phyloP scores from a whole-genome alignment of 2,329 filamentous ascomycete species.

The Salinomyces thailandicus region DNA sequence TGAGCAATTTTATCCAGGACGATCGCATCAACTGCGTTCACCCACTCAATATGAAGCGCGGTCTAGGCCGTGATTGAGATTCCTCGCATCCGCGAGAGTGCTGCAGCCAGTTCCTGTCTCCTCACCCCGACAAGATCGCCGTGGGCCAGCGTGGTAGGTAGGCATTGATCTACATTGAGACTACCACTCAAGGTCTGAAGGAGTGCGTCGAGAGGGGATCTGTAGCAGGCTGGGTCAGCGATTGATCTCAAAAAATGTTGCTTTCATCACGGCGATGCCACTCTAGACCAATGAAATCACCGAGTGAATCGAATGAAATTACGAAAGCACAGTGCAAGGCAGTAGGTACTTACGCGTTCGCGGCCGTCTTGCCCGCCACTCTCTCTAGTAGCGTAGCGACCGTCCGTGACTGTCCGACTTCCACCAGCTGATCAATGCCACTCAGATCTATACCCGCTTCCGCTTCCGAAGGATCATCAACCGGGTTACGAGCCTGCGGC shows the following conservation, averaged over 20 bases:
- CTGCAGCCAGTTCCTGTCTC: constrained; percentile 21
- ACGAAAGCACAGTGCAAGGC: too few relatives aligned
- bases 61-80: too few relatives aligned
- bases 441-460: constrained; percentile 23
- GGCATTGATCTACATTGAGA: constrained; percentile 13
- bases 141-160: constrained; percentile 17
- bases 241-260: background rate
- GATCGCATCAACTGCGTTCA: too few relatives aligned
- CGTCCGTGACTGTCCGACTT: constrained; percentile 22
- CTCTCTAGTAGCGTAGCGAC: constrained; percentile 15
- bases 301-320: too few relatives aligned
- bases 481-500: constrained; percentile 15
- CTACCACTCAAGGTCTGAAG: constrained; percentile 11
- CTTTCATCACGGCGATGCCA: too few relatives aligned
- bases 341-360: background rate
- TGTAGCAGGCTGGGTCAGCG: background rate
- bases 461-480: constrained; percentile 20
- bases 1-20: too few relatives aligned
- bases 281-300: too few relatives aligned
- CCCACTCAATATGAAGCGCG: too few relatives aligned
- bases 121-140: constrained; percentile 24
- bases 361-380: background rate
- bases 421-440: constrained; percentile 23
- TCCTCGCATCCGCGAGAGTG: constrained; percentile 21
- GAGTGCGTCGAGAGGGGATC: constrained; percentile 11